These are phyloP conservation scores for Chrysoporthe deuterocubensis DNA, from an alignment of 2,329 filamentous ascomycete genomes.

Conservation along the genomic window DNA sequence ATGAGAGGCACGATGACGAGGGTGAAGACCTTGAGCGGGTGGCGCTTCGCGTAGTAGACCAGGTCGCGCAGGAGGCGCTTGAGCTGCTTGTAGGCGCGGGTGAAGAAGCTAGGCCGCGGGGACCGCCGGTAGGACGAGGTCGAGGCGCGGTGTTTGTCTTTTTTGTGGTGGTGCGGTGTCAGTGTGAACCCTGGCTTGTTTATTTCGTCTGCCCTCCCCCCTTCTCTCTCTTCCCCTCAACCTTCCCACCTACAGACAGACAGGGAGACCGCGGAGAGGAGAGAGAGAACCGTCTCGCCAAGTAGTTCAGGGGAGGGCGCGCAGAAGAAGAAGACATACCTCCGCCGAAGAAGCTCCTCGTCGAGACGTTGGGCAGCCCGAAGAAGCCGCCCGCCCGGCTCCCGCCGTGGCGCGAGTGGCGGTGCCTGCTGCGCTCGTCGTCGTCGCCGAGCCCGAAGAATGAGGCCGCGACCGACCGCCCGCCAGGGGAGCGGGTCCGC, in stretches of 20 bases:
- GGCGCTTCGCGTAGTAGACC: constrained; percentile 76
- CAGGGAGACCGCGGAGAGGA: too few species aligned
- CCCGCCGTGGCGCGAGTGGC: constrained; percentile 39
- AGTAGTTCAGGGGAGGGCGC: neutral
- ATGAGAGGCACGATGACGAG: constrained; percentile 86
- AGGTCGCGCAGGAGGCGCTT: constrained; percentile 81
- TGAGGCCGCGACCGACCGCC: constrained; percentile 46
- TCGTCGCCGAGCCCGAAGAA: constrained; percentile 47
- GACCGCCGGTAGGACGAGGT: constrained; percentile 77
- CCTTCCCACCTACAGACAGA: too few species aligned
- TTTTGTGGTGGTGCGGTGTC: constrained; percentile 3
- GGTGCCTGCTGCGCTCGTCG: constrained; percentile 36
- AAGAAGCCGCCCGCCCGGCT: constrained; percentile 51
- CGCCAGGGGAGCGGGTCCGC: constrained; percentile 42
- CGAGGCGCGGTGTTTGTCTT: constrained; percentile 28
- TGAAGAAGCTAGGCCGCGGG: constrained; percentile 78
- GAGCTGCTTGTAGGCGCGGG: constrained; percentile 74
- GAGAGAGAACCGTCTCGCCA: too few species aligned
- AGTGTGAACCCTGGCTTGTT: neutral
- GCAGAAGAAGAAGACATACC: constrained; percentile 37
- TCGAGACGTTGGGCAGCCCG: constrained; percentile 48
- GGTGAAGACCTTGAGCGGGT: constrained; percentile 87
- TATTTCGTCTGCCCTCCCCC: neutral
- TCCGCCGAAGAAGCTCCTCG: constrained; percentile 51
- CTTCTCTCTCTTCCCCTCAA: neutral